Conservation (phyloP, 352 stramenopile genomes). For the Globisporangium parvum region DNA sequence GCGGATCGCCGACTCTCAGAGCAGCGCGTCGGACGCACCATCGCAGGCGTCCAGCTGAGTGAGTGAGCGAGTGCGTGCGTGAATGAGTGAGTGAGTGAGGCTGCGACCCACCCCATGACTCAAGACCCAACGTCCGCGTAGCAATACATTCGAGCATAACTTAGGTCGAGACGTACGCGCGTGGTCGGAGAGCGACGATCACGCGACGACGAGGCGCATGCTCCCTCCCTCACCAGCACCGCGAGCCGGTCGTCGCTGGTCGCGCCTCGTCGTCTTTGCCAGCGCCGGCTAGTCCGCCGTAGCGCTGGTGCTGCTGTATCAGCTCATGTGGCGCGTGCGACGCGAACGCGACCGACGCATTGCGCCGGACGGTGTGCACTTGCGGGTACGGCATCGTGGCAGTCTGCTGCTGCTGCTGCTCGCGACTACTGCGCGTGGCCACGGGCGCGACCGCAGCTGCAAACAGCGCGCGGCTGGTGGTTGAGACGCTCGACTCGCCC, state of each 20-base stretch:
- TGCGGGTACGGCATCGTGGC: not conserved
- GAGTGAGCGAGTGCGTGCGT: not conserved
- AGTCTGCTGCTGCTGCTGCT: not conserved
- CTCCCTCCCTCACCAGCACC: conserved; percentile 12
- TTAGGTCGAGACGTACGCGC: too few relatives aligned
- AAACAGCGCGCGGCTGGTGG: conserved; percentile 3
- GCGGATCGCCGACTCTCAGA: conserved; percentile 8
- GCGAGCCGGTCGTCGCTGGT: conserved; percentile 22
- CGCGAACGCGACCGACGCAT: conserved; percentile 1
- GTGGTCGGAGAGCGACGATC: too few relatives aligned
- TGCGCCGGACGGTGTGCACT: conserved; percentile 2
- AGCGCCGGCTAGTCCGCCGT: conserved; percentile 1
- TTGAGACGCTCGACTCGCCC: conserved; percentile 67
- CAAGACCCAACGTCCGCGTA: not conserved
- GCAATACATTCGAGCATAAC: not conserved
- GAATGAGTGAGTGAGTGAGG: not conserved
- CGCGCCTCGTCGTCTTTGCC: conserved; percentile 51
- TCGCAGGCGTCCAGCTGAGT: conserved; percentile 1
- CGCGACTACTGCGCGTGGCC: conserved; percentile 4
- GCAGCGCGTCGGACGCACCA: not conserved
- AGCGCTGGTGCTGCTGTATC: not conserved
- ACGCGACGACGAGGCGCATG: not conserved
- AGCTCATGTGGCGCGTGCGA: not conserved
- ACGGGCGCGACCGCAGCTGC: conserved; percentile 35
- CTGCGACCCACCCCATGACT: too few relatives aligned